phyloP scores from a whole-genome alignment of 2,329 filamentous ascomycete genomes.

The Cryphonectria radicalis region DNA sequence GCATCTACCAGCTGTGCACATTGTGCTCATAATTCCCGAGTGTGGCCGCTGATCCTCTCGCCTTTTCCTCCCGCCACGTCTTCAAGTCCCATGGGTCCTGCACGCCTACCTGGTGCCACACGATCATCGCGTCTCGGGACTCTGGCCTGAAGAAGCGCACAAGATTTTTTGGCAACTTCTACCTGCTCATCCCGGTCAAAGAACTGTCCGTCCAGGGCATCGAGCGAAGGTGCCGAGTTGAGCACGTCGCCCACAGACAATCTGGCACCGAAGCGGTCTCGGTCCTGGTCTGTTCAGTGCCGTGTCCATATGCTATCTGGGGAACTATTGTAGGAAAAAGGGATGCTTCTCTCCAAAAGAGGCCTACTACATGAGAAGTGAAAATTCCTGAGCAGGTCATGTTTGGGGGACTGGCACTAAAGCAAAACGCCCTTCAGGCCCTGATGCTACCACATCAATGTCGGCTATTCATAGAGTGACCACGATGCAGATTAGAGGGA shows the following conservation, averaged over 20 bases:
- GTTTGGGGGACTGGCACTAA: not conserved
- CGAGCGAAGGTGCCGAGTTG: conserved; percentile 25
- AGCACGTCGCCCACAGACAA: conserved; percentile 38
- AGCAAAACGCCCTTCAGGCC: not conserved
- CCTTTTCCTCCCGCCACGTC: conserved; percentile 18
- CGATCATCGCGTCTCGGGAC: conserved; percentile 32
- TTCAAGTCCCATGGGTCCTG: conserved; percentile 32
- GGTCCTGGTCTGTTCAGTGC: conserved; percentile 30
- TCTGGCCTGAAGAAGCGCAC: conserved; percentile 34
- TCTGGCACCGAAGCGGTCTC: conserved; percentile 29
- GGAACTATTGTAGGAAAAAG: not conserved
- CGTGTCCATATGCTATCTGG: not conserved
- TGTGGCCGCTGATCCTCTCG: conserved; percentile 24
- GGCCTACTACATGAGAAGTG: not conserved
- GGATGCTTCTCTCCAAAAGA: not conserved
- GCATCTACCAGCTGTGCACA: conserved; percentile 43
- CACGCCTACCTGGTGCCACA: conserved; percentile 37
- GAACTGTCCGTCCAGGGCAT: conserved; percentile 33
- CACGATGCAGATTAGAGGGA: not conserved
- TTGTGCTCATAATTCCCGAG: conserved; percentile 45
- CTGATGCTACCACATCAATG: not conserved
- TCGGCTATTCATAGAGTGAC: not conserved
- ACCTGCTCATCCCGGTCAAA: conserved; percentile 38
- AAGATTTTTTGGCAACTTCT: conserved; percentile 33
- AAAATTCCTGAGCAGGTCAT: not conserved